Base-by-base conservation (phyloP, 1,139 yeast species). In the Kurtzmaniella quercitrusa region DNA sequence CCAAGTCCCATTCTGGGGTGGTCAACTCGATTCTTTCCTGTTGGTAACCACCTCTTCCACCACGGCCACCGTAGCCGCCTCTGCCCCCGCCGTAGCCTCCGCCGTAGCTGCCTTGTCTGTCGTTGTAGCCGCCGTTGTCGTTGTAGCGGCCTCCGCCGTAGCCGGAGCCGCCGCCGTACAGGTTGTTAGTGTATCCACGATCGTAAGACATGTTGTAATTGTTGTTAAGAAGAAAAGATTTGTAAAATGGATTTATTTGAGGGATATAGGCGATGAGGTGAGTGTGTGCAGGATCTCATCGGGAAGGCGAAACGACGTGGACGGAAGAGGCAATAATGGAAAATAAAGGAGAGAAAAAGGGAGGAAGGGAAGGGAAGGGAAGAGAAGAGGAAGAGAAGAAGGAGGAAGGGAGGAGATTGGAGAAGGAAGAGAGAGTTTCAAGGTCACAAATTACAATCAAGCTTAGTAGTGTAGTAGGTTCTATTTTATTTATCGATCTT, bases 1-100 rank as follows among this genome's bases (percentile, higher is more conserved):
- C 82, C 46, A 84, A 53, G 61, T 89, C 95, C 87, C 93, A 91
- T 50, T 85, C 79, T 57, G 90, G 96, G 53, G 83, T 61, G 66
- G 72, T 55, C 78, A 75, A 66, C 73, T 79, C 69, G 62, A 77
- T 65, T 83, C 91, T 58, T 72, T 59, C 62, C 44, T 59, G 58
- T 38, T 57, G 59, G 47, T 64, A 57, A 39, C 60, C 58, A 40
- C 65, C 60, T 44, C 67, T 62, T 25, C 64, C 61, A 44, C 63
- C 60, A 31, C 60, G 46, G 43, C 51, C 54, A 40, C 72, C 65
- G 47, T 70, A 62, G 40, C 63, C 60, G 45, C 65, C 63, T 46
- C 58, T 46, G 48, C 62, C 53, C 38, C 56, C 54, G 33, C 67
- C 67, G 41, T 68, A 68, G 45, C 63, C 51, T 46, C 58, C 50